Conservation (phyloP, 495 filamentous ascomycete species). For the Podospora comata region DNA sequence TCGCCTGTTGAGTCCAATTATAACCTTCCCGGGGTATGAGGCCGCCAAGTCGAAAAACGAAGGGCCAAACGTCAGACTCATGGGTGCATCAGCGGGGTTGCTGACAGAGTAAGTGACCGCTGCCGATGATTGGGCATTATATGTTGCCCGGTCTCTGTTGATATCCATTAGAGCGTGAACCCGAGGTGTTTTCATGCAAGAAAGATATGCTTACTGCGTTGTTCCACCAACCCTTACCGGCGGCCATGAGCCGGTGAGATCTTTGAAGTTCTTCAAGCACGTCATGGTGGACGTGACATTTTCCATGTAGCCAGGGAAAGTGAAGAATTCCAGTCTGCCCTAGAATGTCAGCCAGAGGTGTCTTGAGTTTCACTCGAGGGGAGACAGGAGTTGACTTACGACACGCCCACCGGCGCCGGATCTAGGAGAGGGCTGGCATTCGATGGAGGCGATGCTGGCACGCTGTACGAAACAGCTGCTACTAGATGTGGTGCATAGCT, state of each 20-base stretch:
- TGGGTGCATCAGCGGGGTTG: conserved; percentile 50
- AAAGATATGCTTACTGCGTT: conserved; percentile 32
- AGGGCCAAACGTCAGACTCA: conserved; percentile 54
- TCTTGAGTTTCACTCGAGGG: not conserved
- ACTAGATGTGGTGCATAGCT: not conserved
- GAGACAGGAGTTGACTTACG: not conserved
- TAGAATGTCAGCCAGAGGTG: not conserved
- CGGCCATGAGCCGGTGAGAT: conserved; percentile 53
- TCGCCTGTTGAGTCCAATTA: conserved; percentile 56
- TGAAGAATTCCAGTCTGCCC: conserved; percentile 51
- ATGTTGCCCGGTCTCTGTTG: conserved; percentile 53
- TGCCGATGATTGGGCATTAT: conserved; percentile 47
- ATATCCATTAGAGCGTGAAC: not conserved
- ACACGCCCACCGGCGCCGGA: conserved; percentile 7
- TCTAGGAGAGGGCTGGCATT: conserved; percentile 8
- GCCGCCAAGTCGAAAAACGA: conserved; percentile 54
- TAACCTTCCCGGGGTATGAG: conserved; percentile 51
- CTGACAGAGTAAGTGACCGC: conserved; percentile 58
- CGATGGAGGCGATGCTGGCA: conserved; percentile 8
- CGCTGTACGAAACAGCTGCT: conserved; percentile 2
- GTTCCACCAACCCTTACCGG: conserved; percentile 60
- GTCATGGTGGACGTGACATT: conserved; percentile 53
- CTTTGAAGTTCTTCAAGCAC: conserved; percentile 55
- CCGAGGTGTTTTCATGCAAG: not conserved
- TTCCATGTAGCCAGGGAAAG: conserved; percentile 57